These are phyloP conservation scores for Raphanus raphanistrum DNA, from an alignment of 345 rosid species.

Conservation along the genomic window DNA sequence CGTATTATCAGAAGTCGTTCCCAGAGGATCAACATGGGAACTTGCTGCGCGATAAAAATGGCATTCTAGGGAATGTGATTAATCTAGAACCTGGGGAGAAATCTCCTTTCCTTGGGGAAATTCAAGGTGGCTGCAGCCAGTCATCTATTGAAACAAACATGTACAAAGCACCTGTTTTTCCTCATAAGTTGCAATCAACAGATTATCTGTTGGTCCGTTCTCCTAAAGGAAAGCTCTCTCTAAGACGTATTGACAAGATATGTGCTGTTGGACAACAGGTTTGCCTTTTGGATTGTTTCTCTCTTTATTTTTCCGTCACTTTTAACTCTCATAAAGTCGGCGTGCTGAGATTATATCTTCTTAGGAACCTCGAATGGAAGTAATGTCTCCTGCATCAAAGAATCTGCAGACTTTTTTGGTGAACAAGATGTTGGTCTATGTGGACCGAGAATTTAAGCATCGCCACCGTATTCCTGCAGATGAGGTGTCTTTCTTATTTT, in stretches of 20 bases:
- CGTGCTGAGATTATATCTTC: conserved; percentile 1
- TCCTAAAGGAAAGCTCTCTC: conserved; percentile 88
- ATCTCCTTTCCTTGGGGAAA: conserved; percentile 95
- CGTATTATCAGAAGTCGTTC: conserved; percentile 84
- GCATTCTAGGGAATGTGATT: conserved; percentile 63
- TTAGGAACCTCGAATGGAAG: conserved; percentile 95
- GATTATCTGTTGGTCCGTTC: conserved; percentile 91
- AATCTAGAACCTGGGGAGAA: conserved; percentile 80
- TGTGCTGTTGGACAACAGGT: conserved; percentile 95
- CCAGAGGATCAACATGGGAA: conserved; percentile 70
- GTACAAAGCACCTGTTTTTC: conserved; percentile 88
- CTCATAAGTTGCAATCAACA: conserved; percentile 76
- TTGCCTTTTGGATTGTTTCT: conserved; percentile 26
- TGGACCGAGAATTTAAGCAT: conserved; percentile 76
- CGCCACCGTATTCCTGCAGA: conserved; percentile 68
- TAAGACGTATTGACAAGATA: conserved; percentile 86
- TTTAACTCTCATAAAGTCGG: not conserved
- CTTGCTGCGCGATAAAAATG: conserved; percentile 53
- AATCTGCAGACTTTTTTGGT: conserved; percentile 67
- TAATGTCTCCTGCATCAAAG: conserved; percentile 81
- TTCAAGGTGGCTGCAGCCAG: conserved; percentile 73
- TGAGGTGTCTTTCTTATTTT: conserved; percentile 66
- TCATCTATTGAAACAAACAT: conserved; percentile 89
- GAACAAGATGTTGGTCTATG: conserved; percentile 72
- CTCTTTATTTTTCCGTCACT: conserved; percentile 12